Evolutionary conservation across 805 yeast species (phyloP), one percentile per base, ranked within the genome.

Genomic region (Metschnikowia kunwiensis): DNA sequence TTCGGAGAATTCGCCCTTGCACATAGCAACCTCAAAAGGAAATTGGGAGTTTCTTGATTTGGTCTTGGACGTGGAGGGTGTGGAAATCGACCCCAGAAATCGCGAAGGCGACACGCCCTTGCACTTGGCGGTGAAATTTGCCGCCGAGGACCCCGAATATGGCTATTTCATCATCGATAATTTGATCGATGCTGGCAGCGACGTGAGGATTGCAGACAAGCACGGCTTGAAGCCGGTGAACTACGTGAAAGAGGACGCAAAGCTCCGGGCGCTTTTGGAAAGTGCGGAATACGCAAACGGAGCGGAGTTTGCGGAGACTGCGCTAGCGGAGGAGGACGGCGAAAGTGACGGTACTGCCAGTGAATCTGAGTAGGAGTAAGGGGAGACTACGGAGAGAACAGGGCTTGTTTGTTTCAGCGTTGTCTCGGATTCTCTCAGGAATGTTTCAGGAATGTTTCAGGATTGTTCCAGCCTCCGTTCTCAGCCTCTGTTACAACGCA

Each of bases 131-230:
- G 95, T 82, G 9, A 75, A 74, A 43, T 91, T 84, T 58, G 72
- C 89, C 10, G 67, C 69, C 30, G 80, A 78, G 17, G 96, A 91
- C 54, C 86, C 93, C 0, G 96, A 86, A 42, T 88, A 83, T 58
- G 96, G 95, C 1, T 65, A 71, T 16, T 86, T 80, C 48, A 69
- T 88, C 22, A 77, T 81, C 9, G 95, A 86, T 52, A 83, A 82
- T 56, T 72, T 93, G 44, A 66, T 93, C 26, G 96, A 89, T 52
- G 95, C 94, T 19, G 97, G 98, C 3, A 81, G 93, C 1, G 93
- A 89, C 60, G 86, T 94, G 2, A 69, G 64, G 32, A 53, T 63
- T 25, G 48, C 47, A 16, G 69, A 67, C 46, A 52, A 42, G 17
- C 67, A 70, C 25, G 86, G 86, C 16, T 73, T 81, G 50, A 85